Percentiles rank a stretch among this genome's conserved stretches.
Evolutionary conservation across 345 rosid genomes (phyloP).

Genomic region (Citrus sp.): DNA sequence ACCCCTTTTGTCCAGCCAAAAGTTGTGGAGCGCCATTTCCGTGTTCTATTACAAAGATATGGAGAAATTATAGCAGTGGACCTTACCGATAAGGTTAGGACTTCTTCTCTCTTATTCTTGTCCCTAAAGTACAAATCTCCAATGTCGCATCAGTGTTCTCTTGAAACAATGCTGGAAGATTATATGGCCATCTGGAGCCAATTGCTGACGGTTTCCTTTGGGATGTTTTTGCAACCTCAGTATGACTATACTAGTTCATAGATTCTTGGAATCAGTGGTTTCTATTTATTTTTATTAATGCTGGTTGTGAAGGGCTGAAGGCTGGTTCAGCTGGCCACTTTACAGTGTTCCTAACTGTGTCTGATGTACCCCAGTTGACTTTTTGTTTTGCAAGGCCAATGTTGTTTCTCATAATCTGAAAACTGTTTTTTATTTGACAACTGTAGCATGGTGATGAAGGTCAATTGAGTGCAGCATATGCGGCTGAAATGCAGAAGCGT

Average conservation of each 20-base stretch:
- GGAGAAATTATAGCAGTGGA: constrained; percentile 72
- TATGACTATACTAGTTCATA: background rate
- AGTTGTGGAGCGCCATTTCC: constrained; percentile 86
- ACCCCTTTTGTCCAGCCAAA: constrained; percentile 48
- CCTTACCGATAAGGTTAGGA: constrained; percentile 72
- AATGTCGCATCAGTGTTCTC: background rate
- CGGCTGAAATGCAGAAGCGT: constrained; percentile 75
- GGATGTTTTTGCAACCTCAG: background rate
- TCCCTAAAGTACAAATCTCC: constrained; percentile 2
- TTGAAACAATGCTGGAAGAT: background rate
- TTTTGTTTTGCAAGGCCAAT: background rate
- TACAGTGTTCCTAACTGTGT: background rate
- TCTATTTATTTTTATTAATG: background rate
- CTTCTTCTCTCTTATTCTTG: constrained; percentile 13
- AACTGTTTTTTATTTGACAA: constrained; percentile 1
- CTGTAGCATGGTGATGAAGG: constrained; percentile 93
- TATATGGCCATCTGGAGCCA: background rate
- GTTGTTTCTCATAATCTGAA: background rate
- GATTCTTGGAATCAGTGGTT: background rate
- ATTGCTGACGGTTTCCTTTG: constrained; percentile 11
- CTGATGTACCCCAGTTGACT: background rate
- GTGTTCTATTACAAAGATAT: constrained; percentile 82
- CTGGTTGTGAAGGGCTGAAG: background rate
- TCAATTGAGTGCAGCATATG: constrained; percentile 68
- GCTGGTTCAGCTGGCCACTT: background rate